Conservation (phyloP, 352 stramenopile genomes). For the Phytophthora crassamura region DNA sequence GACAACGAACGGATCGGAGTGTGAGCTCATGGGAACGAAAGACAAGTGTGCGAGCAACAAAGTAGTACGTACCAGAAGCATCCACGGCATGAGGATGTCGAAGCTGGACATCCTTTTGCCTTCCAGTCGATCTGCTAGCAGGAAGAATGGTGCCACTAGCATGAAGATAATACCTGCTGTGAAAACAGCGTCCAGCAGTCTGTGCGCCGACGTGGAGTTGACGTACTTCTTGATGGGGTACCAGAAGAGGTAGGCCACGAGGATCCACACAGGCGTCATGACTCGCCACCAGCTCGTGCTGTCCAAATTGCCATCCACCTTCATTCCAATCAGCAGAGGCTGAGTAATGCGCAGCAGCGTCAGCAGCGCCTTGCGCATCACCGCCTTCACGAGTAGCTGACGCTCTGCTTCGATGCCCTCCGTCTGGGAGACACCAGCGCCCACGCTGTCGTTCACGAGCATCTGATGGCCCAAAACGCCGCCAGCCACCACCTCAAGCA, state of each 20-base stretch:
- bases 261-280: slow-evolving; percentile 76
- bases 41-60: neutral
- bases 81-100: slow-evolving; percentile 78
- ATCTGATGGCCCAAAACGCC: slow-evolving; percentile 62
- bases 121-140: slow-evolving; percentile 67
- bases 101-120: slow-evolving; percentile 70
- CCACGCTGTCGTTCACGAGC: slow-evolving; percentile 64
- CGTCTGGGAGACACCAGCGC: slow-evolving; percentile 55
- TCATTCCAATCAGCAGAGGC: slow-evolving; percentile 62
- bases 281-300: slow-evolving; percentile 73
- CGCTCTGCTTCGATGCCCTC: slow-evolving; percentile 64
- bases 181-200: slow-evolving; percentile 53
- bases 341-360: slow-evolving; percentile 56
- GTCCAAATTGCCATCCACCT: slow-evolving; percentile 61
- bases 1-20: neutral
- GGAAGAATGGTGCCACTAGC: slow-evolving; percentile 72
- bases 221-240: slow-evolving; percentile 63
- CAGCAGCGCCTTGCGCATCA: slow-evolving; percentile 47
- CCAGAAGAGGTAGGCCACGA: slow-evolving; percentile 59
- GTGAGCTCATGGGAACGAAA: slow-evolving; percentile 13
- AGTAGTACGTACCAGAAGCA: slow-evolving; percentile 67
- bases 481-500: slow-evolving; percentile 63
- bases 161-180: slow-evolving; percentile 52
- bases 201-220: slow-evolving; percentile 43
- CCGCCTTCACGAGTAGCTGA: slow-evolving; percentile 40